Base-by-base conservation (phyloP, 2,329 filamentous ascomycete genomes). In the Lasiodiplodia hormozganensis region DNA sequence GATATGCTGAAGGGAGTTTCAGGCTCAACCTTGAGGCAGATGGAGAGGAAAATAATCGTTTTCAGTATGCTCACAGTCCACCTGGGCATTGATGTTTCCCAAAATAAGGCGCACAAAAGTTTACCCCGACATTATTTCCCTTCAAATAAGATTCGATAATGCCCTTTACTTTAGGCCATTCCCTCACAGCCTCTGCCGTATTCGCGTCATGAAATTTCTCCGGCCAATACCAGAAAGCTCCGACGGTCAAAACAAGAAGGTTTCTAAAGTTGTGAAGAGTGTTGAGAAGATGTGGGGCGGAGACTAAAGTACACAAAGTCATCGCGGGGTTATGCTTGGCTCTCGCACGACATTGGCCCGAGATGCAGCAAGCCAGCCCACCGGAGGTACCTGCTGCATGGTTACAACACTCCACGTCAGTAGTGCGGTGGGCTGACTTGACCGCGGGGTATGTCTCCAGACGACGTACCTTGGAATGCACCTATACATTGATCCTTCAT, bases 311-410 rank as follows among this genome's bases (percentile, higher is more conserved):
- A 34, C 31, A 34, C 8, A 34, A 34, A 10, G n/a, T 18, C 43
- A 47, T 47, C 43, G 43, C 43, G 43, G 43, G 43, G 43, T 47
- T 11, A 47, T n/a, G 51, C 51, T 53, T 53, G 51, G 51, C 51
- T 53, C 51, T 53, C 51, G 51, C 51, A 28, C 23, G 8, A 53
- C 51, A 53, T 25, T 53, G 11, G 51, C 51, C 51, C 51, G 51
- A 53, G 51, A 53, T 47, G 51, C 51, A 28, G 25, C 23, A 28
- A 53, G 21, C 51, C 51, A 53, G 43, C 51, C 51, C 51, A 53
- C 51, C 51, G 51, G 51, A 53, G 51, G 14, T 53, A 28, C 23
- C 14, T 47, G 51, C 23, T 53, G 51, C 43, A 11, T 47, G n/a
- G 43, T 47, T 21, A 53, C 51, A 28, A 7, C 51, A 53, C 25